These are phyloP conservation scores for Torulaspora quercuum DNA, from an alignment of 805 yeast species.

Conservation along the genomic window DNA sequence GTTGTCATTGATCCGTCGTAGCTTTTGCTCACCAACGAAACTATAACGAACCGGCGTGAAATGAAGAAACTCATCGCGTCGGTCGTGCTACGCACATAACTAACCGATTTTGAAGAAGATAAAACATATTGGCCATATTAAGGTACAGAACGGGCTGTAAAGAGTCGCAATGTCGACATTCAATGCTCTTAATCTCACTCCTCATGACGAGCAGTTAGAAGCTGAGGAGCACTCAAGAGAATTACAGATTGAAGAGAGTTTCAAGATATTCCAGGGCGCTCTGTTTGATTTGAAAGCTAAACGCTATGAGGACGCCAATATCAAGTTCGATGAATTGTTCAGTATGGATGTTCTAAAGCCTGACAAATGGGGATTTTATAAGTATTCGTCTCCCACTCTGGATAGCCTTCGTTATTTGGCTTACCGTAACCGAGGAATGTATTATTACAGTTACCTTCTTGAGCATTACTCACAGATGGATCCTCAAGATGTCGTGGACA, in stretches of 20 bases:
- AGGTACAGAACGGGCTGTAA: not conserved
- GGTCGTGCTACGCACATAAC: too few species aligned
- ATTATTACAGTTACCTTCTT: constrained; percentile 46
- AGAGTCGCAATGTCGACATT: constrained; percentile 51
- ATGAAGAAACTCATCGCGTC: too few species aligned
- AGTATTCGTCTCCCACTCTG: constrained; percentile 57
- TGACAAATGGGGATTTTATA: constrained; percentile 39
- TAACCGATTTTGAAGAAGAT: too few species aligned
- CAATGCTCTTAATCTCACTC: constrained; percentile 73
- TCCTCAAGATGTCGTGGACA: constrained; percentile 40
- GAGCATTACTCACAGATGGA: constrained; percentile 26
- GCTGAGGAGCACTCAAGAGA: constrained; percentile 91
- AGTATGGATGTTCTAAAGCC: constrained; percentile 60
- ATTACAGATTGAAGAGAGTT: constrained; percentile 82
- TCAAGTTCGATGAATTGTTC: constrained; percentile 59
- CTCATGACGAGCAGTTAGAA: constrained; percentile 63
- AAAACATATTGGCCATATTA: too few species aligned
- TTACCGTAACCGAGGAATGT: constrained; percentile 76
- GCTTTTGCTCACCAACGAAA: not conserved
- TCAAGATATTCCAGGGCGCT: constrained; percentile 69
- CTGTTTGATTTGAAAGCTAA: constrained; percentile 54
- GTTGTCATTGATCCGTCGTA: not conserved
- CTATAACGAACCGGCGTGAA: too few species aligned
- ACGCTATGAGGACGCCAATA: constrained; percentile 48
- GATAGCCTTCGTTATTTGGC: constrained; percentile 72